These are phyloP conservation scores for Microstegium vimineum DNA, from an alignment of 176 grass and related monocot species.

Conservation along the genomic window DNA sequence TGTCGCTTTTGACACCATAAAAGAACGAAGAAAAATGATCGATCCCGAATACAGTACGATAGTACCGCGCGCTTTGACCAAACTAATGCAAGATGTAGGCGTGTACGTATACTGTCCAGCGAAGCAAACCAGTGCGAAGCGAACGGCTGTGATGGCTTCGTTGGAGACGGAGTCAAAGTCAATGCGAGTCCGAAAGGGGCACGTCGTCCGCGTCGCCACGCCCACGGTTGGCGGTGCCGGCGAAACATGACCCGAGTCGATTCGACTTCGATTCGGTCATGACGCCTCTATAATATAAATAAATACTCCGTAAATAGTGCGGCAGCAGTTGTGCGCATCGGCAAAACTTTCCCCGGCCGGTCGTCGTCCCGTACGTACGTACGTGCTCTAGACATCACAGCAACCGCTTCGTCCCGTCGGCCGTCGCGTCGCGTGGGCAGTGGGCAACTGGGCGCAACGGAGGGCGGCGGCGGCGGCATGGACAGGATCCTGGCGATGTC, in stretches of 20 bases:
- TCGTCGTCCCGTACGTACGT: not conserved
- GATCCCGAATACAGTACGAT: no score
- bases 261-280: not conserved
- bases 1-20: no score
- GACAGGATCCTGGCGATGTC: conserved; percentile 41
- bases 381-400: not conserved
- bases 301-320: not conserved
- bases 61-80: no score
- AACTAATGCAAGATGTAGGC: no score
- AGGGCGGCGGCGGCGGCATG: not conserved
- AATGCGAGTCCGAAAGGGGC: not conserved
- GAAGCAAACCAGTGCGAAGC: not conserved
- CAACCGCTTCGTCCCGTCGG: not conserved
- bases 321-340: not conserved
- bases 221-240: not conserved
- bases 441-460: not conserved
- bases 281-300: not conserved
- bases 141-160: not conserved
- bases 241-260: not conserved
- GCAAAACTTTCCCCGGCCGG: not conserved
- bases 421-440: not conserved
- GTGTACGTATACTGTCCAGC: no score
- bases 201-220: not conserved
- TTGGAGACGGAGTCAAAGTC: no score
- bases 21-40: no score